phyloP scores from a whole-genome alignment of 208 protist species.

The Trypanosoma caninum region DNA sequence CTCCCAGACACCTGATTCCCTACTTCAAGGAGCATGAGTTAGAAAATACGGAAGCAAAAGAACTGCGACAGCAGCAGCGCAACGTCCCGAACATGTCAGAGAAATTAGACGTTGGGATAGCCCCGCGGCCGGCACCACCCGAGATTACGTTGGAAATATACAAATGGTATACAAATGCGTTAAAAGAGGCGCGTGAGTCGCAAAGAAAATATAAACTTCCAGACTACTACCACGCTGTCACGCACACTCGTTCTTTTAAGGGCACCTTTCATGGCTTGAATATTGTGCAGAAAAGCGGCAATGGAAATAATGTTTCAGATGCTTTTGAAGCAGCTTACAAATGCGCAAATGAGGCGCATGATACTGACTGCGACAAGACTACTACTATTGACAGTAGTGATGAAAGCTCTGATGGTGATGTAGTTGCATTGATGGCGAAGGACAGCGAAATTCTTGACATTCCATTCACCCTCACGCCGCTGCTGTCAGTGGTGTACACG shows the following conservation, averaged over 20 bases:
- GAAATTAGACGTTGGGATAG: neutral
- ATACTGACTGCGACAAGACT: neutral
- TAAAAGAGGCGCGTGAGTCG: constrained; percentile 29
- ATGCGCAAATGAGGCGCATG: constrained; percentile 9
- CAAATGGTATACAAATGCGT: constrained; percentile 51
- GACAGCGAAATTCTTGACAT: constrained; percentile 20
- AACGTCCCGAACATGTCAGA: neutral
- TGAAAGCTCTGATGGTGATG: neutral
- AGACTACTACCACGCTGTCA: constrained; percentile 69
- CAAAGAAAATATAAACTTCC: constrained; percentile 44
- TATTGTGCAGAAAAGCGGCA: constrained; percentile 49
- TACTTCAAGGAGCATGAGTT: neutral
- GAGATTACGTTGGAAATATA: constrained; percentile 61
- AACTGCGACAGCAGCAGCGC: neutral
- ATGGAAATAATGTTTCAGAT: constrained; percentile 47
- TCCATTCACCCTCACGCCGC: constrained; percentile 59
- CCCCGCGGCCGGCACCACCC: constrained; percentile 22
- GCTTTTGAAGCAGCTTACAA: constrained; percentile 46
- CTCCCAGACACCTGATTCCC: constrained; percentile 52
- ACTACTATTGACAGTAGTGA: neutral
- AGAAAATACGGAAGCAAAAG: neutral
- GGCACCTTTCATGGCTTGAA: constrained; percentile 47
- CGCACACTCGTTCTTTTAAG: constrained; percentile 63
- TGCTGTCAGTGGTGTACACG: constrained; percentile 71
- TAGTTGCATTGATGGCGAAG: neutral